phyloP scores from a whole-genome alignment of 2,329 filamentous ascomycete species.

The Penicillium sp. region DNA sequence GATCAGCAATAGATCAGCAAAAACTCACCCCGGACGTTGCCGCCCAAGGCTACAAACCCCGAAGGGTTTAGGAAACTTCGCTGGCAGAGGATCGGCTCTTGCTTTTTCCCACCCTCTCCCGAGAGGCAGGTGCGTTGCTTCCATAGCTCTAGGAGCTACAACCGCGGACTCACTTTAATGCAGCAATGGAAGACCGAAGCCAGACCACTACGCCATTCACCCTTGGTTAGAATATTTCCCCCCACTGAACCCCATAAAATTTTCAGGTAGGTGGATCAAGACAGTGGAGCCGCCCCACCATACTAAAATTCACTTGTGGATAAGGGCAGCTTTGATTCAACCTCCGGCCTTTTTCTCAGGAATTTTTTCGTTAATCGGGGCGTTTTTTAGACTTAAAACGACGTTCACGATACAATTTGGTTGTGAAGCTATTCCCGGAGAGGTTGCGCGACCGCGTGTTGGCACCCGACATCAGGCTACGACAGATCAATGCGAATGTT shows the following conservation, averaged over 20 bases:
- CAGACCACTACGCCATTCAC: slow-evolving; percentile 3
- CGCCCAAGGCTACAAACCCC: not conserved
- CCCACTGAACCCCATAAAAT: not conserved
- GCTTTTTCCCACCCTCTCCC: not conserved
- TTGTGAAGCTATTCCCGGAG: not conserved
- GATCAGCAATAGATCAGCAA: not conserved
- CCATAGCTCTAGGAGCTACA: not conserved
- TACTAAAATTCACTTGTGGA: not conserved
- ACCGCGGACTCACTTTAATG: not conserved
- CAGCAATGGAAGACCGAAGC: not conserved
- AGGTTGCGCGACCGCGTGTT: not conserved
- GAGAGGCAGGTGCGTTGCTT: not conserved
- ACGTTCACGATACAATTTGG: not conserved
- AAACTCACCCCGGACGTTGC: not conserved
- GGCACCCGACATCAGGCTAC: not conserved
- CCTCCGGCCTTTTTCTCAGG: not conserved
- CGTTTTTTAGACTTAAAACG: not conserved
- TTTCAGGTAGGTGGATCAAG: not conserved
- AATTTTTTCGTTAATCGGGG: not conserved
- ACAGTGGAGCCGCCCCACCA: not conserved
- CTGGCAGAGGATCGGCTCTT: not conserved
- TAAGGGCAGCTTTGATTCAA: not conserved
- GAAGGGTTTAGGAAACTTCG: not conserved
- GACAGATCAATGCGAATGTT: not conserved
- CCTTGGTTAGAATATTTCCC: not conserved